These are phyloP conservation scores for Isoetes taiwanensis DNA, from an alignment of 75 land plant genomes.

Conservation along the genomic window DNA sequence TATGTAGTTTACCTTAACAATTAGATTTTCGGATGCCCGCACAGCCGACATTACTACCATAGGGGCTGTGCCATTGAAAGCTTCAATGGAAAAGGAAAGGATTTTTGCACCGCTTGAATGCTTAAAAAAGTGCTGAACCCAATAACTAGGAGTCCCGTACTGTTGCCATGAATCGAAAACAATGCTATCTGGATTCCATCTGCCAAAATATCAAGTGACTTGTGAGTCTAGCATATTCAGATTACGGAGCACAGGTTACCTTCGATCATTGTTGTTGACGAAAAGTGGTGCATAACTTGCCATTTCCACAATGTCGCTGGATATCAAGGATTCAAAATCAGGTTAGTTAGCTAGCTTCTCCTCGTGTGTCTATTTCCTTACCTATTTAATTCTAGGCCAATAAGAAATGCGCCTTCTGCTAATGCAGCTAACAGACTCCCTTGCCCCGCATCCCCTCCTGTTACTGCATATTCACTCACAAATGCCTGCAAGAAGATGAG, in stretches of 20 bases:
- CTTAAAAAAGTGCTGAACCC: conserved; percentile 61
- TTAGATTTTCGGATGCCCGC: conserved; percentile 16
- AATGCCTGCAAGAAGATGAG: conserved; percentile 41
- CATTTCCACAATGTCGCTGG: conserved; percentile 85
- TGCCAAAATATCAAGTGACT: conserved; percentile 9
- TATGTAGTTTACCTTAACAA: background rate
- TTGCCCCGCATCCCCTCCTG: conserved; percentile 60
- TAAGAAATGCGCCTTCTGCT: conserved; percentile 71
- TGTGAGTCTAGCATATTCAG: background rate
- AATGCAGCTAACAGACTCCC: conserved; percentile 76
- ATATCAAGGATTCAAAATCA: no score
- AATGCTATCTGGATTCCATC: conserved; percentile 95
- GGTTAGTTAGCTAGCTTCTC: no score
- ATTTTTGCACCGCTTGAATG: conserved; percentile 66
- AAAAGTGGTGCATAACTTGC: conserved; percentile 97
- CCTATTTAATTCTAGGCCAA: conserved; percentile 85
- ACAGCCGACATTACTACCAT: conserved; percentile 52
- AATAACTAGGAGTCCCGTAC: conserved; percentile 93
- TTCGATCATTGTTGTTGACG: conserved; percentile 60
- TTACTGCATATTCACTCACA: conserved; percentile 96
- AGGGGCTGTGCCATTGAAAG: conserved; percentile 13
- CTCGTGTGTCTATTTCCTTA: no score
- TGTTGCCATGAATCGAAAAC: conserved; percentile 74
- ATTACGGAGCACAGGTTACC: conserved; percentile 16
- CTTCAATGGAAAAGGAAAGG: conserved; percentile 29